Evolutionary conservation across 768 basidiomycete species (phyloP).

Genomic region (Macrolepiota albuminosa): DNA sequence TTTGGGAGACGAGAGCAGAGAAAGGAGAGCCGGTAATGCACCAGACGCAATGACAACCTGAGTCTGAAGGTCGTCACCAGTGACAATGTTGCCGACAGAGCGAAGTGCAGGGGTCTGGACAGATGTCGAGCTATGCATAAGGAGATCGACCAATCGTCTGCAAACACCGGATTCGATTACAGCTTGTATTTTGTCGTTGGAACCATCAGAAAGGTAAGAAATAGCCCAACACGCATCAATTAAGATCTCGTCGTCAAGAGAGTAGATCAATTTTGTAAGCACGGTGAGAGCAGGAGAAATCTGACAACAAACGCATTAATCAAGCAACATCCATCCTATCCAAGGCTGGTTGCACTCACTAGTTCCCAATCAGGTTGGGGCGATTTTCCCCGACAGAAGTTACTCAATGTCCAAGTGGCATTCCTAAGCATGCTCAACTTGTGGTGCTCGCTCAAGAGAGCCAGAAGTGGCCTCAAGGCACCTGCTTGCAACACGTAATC

Average conservation of each 20-base stretch:
- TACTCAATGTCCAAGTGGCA: slow-evolving; percentile 98
- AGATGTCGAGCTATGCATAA: slow-evolving; percentile 91
- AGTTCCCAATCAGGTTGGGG: slow-evolving; percentile 98
- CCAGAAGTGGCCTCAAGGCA: slow-evolving; percentile 87
- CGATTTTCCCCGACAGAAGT: slow-evolving; percentile 97
- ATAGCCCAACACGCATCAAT: slow-evolving; percentile 99
- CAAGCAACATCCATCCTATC: slow-evolving; percentile 9
- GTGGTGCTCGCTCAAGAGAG: slow-evolving; percentile 91
- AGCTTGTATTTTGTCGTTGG: slow-evolving; percentile 99
- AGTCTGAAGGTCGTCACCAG: slow-evolving; percentile 98
- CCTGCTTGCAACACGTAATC: slow-evolving; percentile 95
- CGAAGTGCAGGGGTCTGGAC: slow-evolving; percentile 98
- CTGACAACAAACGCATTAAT: slow-evolving; percentile 34
- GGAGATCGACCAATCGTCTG: slow-evolving; percentile 92
- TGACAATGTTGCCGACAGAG: slow-evolving; percentile 98
- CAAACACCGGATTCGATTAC: slow-evolving; percentile 99
- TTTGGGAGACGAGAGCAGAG: slow-evolving; percentile 92
- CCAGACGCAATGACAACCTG: slow-evolving; percentile 99
- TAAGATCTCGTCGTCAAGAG: slow-evolving; percentile 96
- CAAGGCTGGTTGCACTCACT: slow-evolving; percentile 46
- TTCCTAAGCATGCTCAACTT: slow-evolving; percentile 98
- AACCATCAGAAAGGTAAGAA: slow-evolving; percentile 97
- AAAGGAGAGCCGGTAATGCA: slow-evolving; percentile 90
- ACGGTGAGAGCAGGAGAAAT: slow-evolving; percentile 97
- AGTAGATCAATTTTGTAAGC: slow-evolving; percentile 96